Conservation (phyloP, 1,284 basidiomycete genomes). For the Wolfiporia cocos region DNA sequence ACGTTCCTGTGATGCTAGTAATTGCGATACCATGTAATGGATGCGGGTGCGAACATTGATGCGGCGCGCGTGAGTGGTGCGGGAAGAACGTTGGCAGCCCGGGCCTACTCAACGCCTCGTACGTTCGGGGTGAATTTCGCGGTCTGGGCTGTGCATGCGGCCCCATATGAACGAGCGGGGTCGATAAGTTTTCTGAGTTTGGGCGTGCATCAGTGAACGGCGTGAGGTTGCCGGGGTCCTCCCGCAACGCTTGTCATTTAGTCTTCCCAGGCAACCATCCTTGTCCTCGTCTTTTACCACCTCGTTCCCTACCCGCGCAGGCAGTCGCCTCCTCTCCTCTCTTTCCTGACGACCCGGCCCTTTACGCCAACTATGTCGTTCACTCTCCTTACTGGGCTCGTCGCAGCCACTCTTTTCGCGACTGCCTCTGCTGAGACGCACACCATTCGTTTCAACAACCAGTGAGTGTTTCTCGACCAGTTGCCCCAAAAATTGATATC, state of each 20-base stretch:
- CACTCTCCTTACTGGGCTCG: slow-evolving; percentile 22
- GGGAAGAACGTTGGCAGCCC: too few species aligned
- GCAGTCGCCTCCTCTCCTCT: slow-evolving; percentile 11
- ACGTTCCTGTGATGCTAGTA: slow-evolving; percentile 19
- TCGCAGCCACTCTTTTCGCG: slow-evolving; percentile 20
- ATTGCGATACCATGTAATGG: slow-evolving; percentile 1
- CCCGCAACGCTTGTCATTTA: slow-evolving; percentile 3
- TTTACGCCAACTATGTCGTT: slow-evolving; percentile 22
- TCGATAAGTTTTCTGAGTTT: too few species aligned
- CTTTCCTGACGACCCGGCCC: slow-evolving; percentile 13
- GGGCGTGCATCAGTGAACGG: too few species aligned
- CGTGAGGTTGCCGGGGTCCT: slow-evolving; percentile 14
- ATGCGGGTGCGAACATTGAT: too few species aligned
- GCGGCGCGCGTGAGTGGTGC: too few species aligned
- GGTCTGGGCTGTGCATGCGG: too few species aligned
- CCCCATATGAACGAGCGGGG: too few species aligned
- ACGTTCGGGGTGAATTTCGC: too few species aligned
- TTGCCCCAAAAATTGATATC: slow-evolving; percentile 1
- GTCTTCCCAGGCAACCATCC: slow-evolving; percentile 7
- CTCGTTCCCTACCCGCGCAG: slow-evolving; percentile 8
- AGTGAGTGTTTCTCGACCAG: slow-evolving; percentile 18
- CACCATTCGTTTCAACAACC: slow-evolving; percentile 31
- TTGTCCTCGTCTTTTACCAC: slow-evolving; percentile 12
- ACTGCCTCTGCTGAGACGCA: slow-evolving; percentile 28
- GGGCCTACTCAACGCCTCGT: too few species aligned